These are phyloP conservation scores for Aspergillus sp. DNA, from an alignment of 2,329 filamentous ascomycete genomes.

Conservation along the genomic window DNA sequence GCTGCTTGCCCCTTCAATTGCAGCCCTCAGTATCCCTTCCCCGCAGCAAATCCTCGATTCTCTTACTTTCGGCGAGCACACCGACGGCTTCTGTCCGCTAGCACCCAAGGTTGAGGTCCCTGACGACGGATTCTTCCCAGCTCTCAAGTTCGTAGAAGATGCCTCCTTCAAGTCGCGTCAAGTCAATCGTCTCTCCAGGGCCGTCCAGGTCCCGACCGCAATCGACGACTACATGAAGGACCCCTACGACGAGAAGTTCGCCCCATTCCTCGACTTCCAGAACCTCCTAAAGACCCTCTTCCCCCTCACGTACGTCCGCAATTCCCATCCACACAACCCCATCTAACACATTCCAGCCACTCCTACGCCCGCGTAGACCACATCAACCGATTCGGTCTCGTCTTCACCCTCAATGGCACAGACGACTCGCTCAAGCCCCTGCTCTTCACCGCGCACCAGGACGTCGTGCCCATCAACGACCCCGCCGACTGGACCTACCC, in stretches of 20 bases:
- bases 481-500: slow-evolving; percentile 56
- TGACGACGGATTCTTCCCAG: slow-evolving; percentile 32
- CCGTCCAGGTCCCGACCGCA: slow-evolving; percentile 58
- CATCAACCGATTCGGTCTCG: slow-evolving; percentile 63
- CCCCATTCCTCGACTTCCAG: slow-evolving; percentile 59
- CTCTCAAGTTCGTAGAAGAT: slow-evolving; percentile 33
- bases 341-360: slow-evolving; percentile 33
- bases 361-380: slow-evolving; percentile 53
- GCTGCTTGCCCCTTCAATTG: slow-evolving; percentile 15
- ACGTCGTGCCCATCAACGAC: slow-evolving; percentile 58
- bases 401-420: slow-evolving; percentile 61
- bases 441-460: slow-evolving; percentile 59
- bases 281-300: slow-evolving; percentile 54
- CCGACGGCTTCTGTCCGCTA: slow-evolving; percentile 32
- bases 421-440: slow-evolving; percentile 56
- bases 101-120: slow-evolving; percentile 29
- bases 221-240: slow-evolving; percentile 40
- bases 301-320: slow-evolving; percentile 48
- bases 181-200: slow-evolving; percentile 54
- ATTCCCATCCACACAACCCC: neutral
- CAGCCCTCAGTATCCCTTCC: slow-evolving; percentile 27
- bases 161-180: slow-evolving; percentile 40
- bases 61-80: neutral
- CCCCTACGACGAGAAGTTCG: slow-evolving; percentile 61
- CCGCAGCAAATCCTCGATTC: slow-evolving; percentile 27